These are phyloP conservation scores for Alternaria sp. DNA, from an alignment of 2,329 filamentous ascomycete species.

Conservation along the genomic window DNA sequence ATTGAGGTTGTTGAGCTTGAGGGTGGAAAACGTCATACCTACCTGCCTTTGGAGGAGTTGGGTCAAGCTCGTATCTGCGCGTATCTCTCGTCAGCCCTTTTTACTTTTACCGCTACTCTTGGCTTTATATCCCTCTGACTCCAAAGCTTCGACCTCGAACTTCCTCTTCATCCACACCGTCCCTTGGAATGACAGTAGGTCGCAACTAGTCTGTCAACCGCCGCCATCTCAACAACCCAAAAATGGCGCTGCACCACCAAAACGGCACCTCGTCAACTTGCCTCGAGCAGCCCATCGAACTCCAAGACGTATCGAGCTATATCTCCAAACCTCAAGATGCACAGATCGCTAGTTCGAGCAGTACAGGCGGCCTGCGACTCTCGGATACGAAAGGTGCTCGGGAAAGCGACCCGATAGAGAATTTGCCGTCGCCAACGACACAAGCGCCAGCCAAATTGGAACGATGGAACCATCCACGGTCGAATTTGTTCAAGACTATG, in stretches of 20 bases:
- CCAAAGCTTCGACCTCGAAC: neutral
- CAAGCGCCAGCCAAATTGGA: slow-evolving; percentile 54
- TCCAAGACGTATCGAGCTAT: slow-evolving; percentile 37
- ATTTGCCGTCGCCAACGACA: slow-evolving; percentile 55
- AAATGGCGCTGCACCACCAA: slow-evolving; percentile 35
- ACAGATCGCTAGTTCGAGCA: slow-evolving; percentile 18
- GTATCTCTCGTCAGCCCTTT: neutral
- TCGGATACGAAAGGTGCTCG: slow-evolving; percentile 20
- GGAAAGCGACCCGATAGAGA: slow-evolving; percentile 42
- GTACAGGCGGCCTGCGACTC: slow-evolving; percentile 19
- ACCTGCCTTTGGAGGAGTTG: neutral
- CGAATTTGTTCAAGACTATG: slow-evolving; percentile 65
- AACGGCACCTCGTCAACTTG: slow-evolving; percentile 45
- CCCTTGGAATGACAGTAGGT: slow-evolving; percentile 15
- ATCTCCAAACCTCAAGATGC: slow-evolving; percentile 27
- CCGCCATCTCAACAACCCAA: neutral
- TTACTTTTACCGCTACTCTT: neutral
- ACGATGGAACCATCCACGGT: slow-evolving; percentile 68
- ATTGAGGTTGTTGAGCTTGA: neutral
- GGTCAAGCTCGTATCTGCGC: neutral
- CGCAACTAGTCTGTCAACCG: neutral
- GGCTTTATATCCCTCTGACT: neutral
- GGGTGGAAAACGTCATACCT: neutral
- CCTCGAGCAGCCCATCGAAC: slow-evolving; percentile 39
- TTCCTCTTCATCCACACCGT: neutral